Conservation (phyloP, 805 yeast genomes). For the Deakozyma indianensis region DNA sequence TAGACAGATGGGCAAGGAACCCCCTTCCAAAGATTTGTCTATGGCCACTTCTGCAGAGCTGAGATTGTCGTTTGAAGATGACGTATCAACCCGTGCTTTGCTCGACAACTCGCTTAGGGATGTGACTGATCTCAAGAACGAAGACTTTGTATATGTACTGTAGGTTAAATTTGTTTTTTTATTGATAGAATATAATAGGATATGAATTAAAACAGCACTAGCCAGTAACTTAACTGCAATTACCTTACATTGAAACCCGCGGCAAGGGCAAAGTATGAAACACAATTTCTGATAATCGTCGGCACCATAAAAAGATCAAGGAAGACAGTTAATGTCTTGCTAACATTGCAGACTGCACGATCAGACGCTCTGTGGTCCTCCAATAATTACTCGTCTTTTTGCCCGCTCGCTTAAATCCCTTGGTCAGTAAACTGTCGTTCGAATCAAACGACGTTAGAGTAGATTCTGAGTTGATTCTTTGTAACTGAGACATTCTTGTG, state of each 20-base stretch:
- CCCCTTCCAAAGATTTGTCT: slow-evolving; percentile 5
- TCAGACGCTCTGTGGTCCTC: background rate
- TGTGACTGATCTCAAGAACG: slow-evolving; percentile 8
- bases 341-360: background rate
- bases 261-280: too few relatives aligned
- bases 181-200: background rate
- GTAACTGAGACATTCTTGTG: too few relatives aligned
- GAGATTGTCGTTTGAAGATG: background rate
- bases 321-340: too few relatives aligned
- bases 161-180: slow-evolving; percentile 11
- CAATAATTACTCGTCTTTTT: background rate
- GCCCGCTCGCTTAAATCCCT: background rate
- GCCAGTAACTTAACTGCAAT: too few relatives aligned
- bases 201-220: too few relatives aligned
- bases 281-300: too few relatives aligned
- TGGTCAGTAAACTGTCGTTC: background rate
- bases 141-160: slow-evolving; percentile 13
- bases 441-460: background rate
- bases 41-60: slow-evolving; percentile 3
- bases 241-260: too few relatives aligned
- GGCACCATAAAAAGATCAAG: too few relatives aligned
- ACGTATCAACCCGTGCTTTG: background rate
- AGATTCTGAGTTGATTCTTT: too few relatives aligned
- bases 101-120: slow-evolving; percentile 7
- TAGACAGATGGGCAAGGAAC: slow-evolving; percentile 6